phyloP scores from a whole-genome alignment of 1,284 basidiomycete species.

The Apiotrichum siamense region DNA sequence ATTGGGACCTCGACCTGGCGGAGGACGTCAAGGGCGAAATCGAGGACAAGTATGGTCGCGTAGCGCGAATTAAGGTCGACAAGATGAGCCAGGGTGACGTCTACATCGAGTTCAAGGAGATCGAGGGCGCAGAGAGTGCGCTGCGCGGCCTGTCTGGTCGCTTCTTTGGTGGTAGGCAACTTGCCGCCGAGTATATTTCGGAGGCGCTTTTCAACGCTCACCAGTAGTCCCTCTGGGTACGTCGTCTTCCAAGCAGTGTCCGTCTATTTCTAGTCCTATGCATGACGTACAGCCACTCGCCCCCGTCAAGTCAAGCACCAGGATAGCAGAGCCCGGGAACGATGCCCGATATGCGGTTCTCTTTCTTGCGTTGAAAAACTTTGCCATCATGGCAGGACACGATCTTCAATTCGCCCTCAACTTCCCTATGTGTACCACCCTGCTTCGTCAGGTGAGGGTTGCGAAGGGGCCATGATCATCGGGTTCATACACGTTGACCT shows the following conservation, averaged over 20 bases:
- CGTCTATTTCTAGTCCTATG: not conserved
- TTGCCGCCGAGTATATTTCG: slow-evolving; percentile 77
- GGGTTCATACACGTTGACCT: no score
- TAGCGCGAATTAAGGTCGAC: slow-evolving; percentile 84
- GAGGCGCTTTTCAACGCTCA: slow-evolving; percentile 90
- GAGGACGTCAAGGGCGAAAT: slow-evolving; percentile 95
- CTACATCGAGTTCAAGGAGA: slow-evolving; percentile 80
- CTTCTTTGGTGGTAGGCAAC: slow-evolving; percentile 87
- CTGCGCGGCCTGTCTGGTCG: slow-evolving; percentile 85
- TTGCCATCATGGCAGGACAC: no score
- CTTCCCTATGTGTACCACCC: no score
- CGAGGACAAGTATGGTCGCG: slow-evolving; percentile 80
- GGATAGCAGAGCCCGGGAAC: no score
- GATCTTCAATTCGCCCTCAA: no score
- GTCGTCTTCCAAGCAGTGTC: no score
- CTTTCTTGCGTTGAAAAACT: no score
- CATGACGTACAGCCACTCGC: no score
- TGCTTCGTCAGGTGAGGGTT: no score
- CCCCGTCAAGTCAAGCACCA: no score
- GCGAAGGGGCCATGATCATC: no score
- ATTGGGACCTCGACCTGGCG: slow-evolving; percentile 93
- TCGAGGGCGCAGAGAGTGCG: slow-evolving; percentile 75
- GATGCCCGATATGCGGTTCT: no score
- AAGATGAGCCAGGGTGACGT: slow-evolving; percentile 91
- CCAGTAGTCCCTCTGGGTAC: slow-evolving; percentile 24